phyloP scores from a whole-genome alignment of 192 early-diverging fungal genomes.

The Mortierella antarctica region DNA sequence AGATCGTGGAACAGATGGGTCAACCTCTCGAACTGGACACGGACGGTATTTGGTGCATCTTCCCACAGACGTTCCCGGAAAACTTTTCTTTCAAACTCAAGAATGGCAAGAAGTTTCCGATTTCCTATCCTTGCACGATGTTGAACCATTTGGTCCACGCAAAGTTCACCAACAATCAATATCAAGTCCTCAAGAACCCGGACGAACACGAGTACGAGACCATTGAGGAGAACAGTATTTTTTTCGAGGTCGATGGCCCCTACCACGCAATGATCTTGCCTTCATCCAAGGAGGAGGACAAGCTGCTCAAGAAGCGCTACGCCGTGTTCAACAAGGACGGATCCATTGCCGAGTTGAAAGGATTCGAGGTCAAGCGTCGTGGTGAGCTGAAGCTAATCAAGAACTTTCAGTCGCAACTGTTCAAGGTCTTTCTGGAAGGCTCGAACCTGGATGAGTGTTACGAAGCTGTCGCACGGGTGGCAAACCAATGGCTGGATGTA shows the following conservation, averaged over 20 bases:
- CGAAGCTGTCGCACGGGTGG: conserved; percentile 84
- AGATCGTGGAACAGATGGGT: conserved; percentile 92
- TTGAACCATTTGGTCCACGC: conserved; percentile 96
- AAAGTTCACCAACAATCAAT: conserved; percentile 98
- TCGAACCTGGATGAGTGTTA: conserved; percentile 90
- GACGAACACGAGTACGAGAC: conserved; percentile 70
- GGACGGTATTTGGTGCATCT: conserved; percentile 98
- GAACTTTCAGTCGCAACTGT: conserved; percentile 95
- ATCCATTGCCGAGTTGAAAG: conserved; percentile 94
- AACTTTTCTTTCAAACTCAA: conserved; percentile 88
- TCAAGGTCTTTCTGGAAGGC: conserved; percentile 94
- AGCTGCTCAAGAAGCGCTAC: conserved; percentile 97
- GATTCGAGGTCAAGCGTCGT: conserved; percentile 98
- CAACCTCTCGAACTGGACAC: conserved; percentile 97
- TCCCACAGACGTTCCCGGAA: conserved; percentile 93
- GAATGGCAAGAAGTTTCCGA: conserved; percentile 80
- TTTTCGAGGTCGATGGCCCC: conserved; percentile 99
- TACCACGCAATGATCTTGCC: conserved; percentile 99
- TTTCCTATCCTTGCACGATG: conserved; percentile 99
- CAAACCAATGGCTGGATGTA: conserved; percentile 96
- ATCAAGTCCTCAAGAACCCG: conserved; percentile 80
- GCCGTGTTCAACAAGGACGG: conserved; percentile 98
- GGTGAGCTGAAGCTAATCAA: conserved; percentile 99
- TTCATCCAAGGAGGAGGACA: conserved; percentile 93
- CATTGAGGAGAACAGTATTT: conserved; percentile 94